Base-by-base conservation (phyloP, 805 yeast species). In the Saccharomycopsis synnaedendra region DNA sequence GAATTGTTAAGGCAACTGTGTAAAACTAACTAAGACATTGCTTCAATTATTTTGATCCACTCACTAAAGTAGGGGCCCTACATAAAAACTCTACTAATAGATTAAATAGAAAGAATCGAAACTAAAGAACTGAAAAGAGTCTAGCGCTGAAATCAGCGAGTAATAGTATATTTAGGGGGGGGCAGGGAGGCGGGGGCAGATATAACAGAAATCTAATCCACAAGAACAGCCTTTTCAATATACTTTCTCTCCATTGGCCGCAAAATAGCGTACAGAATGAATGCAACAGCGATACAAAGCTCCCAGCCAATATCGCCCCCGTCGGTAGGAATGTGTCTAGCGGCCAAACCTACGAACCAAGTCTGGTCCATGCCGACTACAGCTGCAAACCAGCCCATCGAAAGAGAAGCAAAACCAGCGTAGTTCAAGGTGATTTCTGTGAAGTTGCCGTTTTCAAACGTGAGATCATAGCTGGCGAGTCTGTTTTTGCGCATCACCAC, bases 261-360 rank as follows among this genome's bases (percentile, higher is more conserved):
- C 32, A 69, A 64, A 33, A 68, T 42, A 57, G 76, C 73, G 64
- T 67, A 85, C 30, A 73, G 80, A 48, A 85, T 60, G 54, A 81
- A 78, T 8, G 90, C 67, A 58, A 85, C 85, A 5, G 70, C 74
- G 48, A 74, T 73, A 40, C 81, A 85, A 50, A 87, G 68, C 68
- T 84, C 93, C 60, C 85, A 85, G 35, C 95, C 96, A 59, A 87
- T 73, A 62, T 87, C 96, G 52, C 90, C 96, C 57, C 94, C 95
- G 41, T 55, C 60, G 8, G 55, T 63, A 55, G 89, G 90, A 58
- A 85, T 80, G 54, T 65, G 54, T 39, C 59, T 61, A 35, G 79
- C 88, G 55, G 86, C 59, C 42, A 75, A 81, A 57, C 96, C 96
- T 19, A 62, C 62, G 69, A 81, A 89, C 86, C 95, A 88, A 4